Evolutionary conservation across 805 yeast genomes (phyloP).

Genomic region (Cyberlindnera meyerae): DNA sequence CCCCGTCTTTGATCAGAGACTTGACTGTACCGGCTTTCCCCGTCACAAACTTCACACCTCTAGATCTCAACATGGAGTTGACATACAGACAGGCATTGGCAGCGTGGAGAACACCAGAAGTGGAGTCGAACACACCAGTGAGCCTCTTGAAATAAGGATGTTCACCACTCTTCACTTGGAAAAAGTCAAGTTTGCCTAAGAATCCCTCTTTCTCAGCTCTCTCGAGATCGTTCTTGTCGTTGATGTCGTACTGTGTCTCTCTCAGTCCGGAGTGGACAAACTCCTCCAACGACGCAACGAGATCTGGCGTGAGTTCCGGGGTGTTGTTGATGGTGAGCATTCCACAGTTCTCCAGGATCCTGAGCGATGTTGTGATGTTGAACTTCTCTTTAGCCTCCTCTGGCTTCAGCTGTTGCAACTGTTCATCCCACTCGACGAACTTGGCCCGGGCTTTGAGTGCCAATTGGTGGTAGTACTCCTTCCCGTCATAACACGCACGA

Average conservation of each 20-base stretch:
- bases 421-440: conserved; percentile 16
- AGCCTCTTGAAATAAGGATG: too few species aligned
- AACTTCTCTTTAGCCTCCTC: conserved; percentile 14
- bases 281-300: conserved; percentile 7
- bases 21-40: conserved; percentile 30
- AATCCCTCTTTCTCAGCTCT: conserved; percentile 31
- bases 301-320: conserved; percentile 5
- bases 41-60: conserved; percentile 33
- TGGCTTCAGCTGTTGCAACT: conserved; percentile 1
- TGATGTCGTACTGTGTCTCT: conserved; percentile 24
- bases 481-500: conserved; percentile 34
- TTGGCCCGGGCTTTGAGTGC: conserved; percentile 18
- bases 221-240: conserved; percentile 25
- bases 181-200: too few species aligned
- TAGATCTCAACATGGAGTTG: conserved; percentile 22
- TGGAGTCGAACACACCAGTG: conserved; percentile 25
- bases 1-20: conserved; percentile 16
- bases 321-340: conserved; percentile 10
- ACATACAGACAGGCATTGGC: conserved; percentile 30
- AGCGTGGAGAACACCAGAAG: conserved; percentile 33
- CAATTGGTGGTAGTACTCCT: conserved; percentile 29
- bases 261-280: conserved; percentile 13
- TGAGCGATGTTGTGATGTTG: conserved; percentile 11
- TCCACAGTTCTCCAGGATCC: conserved; percentile 15
- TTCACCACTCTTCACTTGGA: too few species aligned